Percentiles rank a stretch among this genome's conserved stretches.
Evolutionary conservation across 2,329 filamentous ascomycete species (phyloP).

Genomic region (Purpureocillium takamizusanense): DNA sequence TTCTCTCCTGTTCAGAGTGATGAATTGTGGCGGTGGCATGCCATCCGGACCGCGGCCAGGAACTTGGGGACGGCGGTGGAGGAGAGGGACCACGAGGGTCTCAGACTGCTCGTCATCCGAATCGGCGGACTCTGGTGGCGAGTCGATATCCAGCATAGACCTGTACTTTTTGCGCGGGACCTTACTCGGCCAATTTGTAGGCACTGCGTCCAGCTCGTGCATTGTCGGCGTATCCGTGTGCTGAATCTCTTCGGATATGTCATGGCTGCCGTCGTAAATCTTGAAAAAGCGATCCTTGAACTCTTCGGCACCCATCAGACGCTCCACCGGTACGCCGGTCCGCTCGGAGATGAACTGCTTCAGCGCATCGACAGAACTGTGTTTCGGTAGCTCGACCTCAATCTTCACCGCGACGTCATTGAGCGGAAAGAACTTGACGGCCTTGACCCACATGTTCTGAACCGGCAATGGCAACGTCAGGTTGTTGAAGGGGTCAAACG

Average conservation of each 20-base stretch:
- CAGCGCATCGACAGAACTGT: conserved; percentile 57
- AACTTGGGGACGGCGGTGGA: conserved; percentile 44
- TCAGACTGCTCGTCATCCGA: conserved; percentile 57
- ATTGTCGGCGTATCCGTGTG: conserved; percentile 58
- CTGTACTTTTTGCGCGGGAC: conserved; percentile 33
- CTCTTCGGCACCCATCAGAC: conserved; percentile 73
- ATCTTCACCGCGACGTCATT: conserved; percentile 62
- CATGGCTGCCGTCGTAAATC: conserved; percentile 60
- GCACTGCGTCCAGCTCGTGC: conserved; percentile 67
- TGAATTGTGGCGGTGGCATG: conserved; percentile 53
- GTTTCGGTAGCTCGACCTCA: conserved; percentile 72
- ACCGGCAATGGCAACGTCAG: conserved; percentile 85
- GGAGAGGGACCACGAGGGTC: conserved; percentile 59
- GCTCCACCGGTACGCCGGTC: conserved; percentile 53
- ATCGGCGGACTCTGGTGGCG: conserved; percentile 33
- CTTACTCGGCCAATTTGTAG: conserved; percentile 67
- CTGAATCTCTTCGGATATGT: conserved; percentile 65
- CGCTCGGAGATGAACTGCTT: conserved; percentile 64
- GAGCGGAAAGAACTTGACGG: conserved; percentile 69
- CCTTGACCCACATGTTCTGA: conserved; percentile 70
- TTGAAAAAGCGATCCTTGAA: conserved; percentile 83
- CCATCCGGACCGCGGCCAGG: conserved; percentile 19
- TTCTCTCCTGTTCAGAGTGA: conserved; percentile 68
- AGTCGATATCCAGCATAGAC: conserved; percentile 41
- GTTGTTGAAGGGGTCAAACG: conserved; percentile 95